Percentiles rank a stretch among this genome's conserved stretches.
These are phyloP conservation scores for Sporisorium graminicola DNA, from an alignment of 1,284 basidiomycete species.

Conservation along the genomic window DNA sequence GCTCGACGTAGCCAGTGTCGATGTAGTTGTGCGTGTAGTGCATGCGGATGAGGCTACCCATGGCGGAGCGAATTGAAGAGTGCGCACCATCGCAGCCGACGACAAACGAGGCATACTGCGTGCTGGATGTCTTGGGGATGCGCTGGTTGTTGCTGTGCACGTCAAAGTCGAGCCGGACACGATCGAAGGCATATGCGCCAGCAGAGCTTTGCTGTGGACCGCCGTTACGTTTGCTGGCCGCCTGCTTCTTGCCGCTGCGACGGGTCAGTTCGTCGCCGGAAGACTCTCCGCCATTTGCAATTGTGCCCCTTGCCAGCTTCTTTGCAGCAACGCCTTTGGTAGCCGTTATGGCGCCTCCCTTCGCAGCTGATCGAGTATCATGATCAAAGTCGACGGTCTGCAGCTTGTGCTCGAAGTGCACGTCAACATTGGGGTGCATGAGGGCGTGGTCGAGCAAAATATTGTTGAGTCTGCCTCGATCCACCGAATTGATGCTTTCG, in stretches of 20 bases:
- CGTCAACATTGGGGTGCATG: constrained; percentile 76
- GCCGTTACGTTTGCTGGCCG: not conserved
- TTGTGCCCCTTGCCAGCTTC: constrained; percentile 2
- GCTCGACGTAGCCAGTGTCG: constrained; percentile 93
- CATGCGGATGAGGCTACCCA: constrained; percentile 73
- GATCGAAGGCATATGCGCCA: constrained; percentile 3
- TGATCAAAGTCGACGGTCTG: constrained; percentile 80
- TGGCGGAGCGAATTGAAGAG: constrained; percentile 72
- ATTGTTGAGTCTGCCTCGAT: constrained; percentile 87
- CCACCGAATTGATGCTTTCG: constrained; percentile 94
- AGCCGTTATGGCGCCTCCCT: constrained; percentile 1
- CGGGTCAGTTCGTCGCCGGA: constrained; percentile 14
- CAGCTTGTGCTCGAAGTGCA: constrained; percentile 86
- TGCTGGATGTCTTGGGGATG: constrained; percentile 12
- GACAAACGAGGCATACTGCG: constrained; percentile 48
- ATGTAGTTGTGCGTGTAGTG: constrained; percentile 94
- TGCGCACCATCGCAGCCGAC: constrained; percentile 58
- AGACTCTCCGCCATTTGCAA: constrained; percentile 17
- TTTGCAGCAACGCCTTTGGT: constrained; percentile 5
- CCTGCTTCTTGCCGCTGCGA: constrained; percentile 7
- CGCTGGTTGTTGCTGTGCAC: constrained; percentile 17
- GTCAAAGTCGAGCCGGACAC: constrained; percentile 39
- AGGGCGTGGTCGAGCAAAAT: constrained; percentile 81
- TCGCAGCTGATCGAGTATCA: constrained; percentile 41
- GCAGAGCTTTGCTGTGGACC: not conserved